phyloP scores from a whole-genome alignment of 148 eudicot genomes.

The Agrostemma githago region DNA sequence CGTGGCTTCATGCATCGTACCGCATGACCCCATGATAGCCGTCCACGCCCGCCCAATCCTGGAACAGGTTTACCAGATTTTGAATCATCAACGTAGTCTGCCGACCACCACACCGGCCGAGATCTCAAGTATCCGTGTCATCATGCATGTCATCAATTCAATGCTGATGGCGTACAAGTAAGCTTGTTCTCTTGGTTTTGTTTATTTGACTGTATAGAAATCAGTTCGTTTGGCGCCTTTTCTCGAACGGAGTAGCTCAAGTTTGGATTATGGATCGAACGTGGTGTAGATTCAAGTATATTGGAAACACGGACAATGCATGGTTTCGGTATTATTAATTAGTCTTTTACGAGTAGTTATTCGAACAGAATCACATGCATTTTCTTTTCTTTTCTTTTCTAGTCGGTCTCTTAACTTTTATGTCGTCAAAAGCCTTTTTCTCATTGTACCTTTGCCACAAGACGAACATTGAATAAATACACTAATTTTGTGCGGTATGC shows the following conservation, averaged over 20 bases:
- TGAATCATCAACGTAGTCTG: constrained; percentile 67
- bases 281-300: neutral
- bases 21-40: constrained; percentile 69
- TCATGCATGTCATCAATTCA: constrained; percentile 79
- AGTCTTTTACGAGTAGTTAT: no score
- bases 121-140: constrained; percentile 52
- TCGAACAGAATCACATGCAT: no score
- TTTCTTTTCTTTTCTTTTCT: no score
- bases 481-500: no score
- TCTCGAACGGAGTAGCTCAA: neutral
- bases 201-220: constrained; percentile 20
- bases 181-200: neutral
- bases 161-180: constrained; percentile 36
- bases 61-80: constrained; percentile 90
- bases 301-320: neutral
- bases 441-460: no score
- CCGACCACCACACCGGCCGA: constrained; percentile 50
- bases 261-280: neutral
- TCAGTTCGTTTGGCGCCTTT: neutral
- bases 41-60: constrained; percentile 77
- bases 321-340: neutral
- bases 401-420: no score
- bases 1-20: constrained; percentile 66
- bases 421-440: no score
- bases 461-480: no score